Evolutionary conservation across 257 asterid species (phyloP), one percentile per base, ranked within the genome.

Genomic region (Coffea eugenioides): DNA sequence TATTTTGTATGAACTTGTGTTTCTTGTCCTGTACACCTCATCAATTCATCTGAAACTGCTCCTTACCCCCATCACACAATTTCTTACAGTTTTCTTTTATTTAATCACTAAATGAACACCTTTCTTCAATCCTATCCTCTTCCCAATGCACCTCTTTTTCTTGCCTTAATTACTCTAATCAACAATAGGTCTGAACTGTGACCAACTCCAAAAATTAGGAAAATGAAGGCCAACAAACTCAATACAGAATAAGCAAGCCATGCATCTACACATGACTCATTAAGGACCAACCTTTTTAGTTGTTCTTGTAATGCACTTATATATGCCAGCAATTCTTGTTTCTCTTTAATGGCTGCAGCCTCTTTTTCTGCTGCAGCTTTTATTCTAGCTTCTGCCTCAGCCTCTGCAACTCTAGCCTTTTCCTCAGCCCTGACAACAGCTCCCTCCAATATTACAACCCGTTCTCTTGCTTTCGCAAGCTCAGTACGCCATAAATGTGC

Each of bases 401-500:
- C 96, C 87, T 95, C 97, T 49, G 93, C 76, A 79, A 93, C 89
- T 83, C 97, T 84, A 83, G 83, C 97, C 89, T 86, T 93, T 88
- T 95, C 99, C 86, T 95, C 97, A 11, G 98, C 97, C 81, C 99
- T 93, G 75, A 95, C 96, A 80, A 83, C 93, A 72, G 97, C 97
- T 79, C 98, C 99, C 88, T 95, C 99, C 90, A 95, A 76, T 83
- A 93, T 95, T 76, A 95, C 97, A 74, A 82, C 94, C 78, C 87
- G 94, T 74, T 95, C 99, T 89, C 97, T 86, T 73, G 99, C 98
- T 88, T 95, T 95, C 61, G 89, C 99, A 59, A 95, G 94, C 87
- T 95, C 99, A n/a, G 97, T 90, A 54, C 99, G 99, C 99, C 99
- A 95, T 85, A 93, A 76, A 85, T 92, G 97, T 76, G 98, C 96